Percentiles rank a stretch among this genome's conserved stretches.
Evolutionary conservation across 306 rosid species (phyloP).

Genomic region (Clitoria ternatea): DNA sequence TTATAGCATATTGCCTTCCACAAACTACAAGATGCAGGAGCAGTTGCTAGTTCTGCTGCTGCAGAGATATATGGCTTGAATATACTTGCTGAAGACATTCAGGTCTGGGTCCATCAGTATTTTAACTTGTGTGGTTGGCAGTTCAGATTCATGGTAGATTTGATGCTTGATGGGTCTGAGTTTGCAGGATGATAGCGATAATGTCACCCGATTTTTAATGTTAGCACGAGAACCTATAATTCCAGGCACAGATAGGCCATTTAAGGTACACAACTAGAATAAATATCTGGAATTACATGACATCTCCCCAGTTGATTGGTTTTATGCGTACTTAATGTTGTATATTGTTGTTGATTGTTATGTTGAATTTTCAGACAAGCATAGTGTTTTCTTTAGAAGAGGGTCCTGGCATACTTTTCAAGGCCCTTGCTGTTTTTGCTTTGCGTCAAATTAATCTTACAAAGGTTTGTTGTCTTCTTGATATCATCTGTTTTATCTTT

Average conservation of each 20-base stretch:
- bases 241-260: conserved; percentile 85
- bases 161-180: conserved; percentile 26
- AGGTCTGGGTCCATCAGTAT: conserved; percentile 46
- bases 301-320: not conserved
- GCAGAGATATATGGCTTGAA: conserved; percentile 76
- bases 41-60: conserved; percentile 88
- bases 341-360: conserved; percentile 15
- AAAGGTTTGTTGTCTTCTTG: conserved; percentile 46
- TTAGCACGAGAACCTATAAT: conserved; percentile 95
- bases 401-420: conserved; percentile 95
- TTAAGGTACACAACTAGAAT: conserved; percentile 58
- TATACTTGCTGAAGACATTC: conserved; percentile 83
- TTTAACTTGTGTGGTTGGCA: not conserved
- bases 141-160: conserved; percentile 6
- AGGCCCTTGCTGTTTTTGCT: conserved; percentile 98
- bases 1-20: conserved; percentile 71
- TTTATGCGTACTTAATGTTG: conserved; percentile 1
- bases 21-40: conserved; percentile 75
- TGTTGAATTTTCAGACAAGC: conserved; percentile 65
- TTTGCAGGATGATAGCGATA: conserved; percentile 82
- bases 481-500: not conserved
- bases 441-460: conserved; percentile 84
- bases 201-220: conserved; percentile 85
- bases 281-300: conserved; percentile 13
- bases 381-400: conserved; percentile 95